Evolutionary conservation across 2,329 filamentous ascomycete species (phyloP).

Genomic region (Leptographium lundbergii): DNA sequence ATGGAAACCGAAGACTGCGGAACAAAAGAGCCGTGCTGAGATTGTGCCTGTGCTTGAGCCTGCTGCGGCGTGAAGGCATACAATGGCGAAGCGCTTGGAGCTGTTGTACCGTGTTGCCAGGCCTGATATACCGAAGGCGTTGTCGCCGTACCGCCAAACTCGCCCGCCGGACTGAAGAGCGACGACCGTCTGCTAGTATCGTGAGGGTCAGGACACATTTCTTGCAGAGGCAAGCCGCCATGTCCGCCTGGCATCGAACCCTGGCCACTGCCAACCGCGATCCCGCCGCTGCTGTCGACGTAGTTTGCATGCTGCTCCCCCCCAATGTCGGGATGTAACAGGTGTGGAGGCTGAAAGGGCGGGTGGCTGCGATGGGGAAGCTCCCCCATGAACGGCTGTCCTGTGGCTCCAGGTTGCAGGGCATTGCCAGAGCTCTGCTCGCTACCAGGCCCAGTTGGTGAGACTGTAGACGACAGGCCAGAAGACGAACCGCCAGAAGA

Average conservation of each 20-base stretch:
- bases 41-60: slow-evolving; percentile 5
- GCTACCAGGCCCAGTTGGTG: slow-evolving; percentile 15
- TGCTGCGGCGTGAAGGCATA: slow-evolving; percentile 33
- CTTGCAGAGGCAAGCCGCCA: slow-evolving; percentile 26
- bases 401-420: slow-evolving; percentile 1
- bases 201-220: slow-evolving; percentile 32
- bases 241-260: slow-evolving; percentile 18
- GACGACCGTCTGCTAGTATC: slow-evolving; percentile 33
- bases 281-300: slow-evolving; percentile 21
- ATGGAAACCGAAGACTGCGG: slow-evolving; percentile 16
- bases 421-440: slow-evolving; percentile 21
- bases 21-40: slow-evolving; percentile 14
- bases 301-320: slow-evolving; percentile 26
- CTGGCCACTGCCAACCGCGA: slow-evolving; percentile 22
- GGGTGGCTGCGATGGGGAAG: slow-evolving; percentile 27
- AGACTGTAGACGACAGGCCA: slow-evolving; percentile 1
- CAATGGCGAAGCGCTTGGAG: slow-evolving; percentile 27
- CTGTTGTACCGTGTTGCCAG: slow-evolving; percentile 32
- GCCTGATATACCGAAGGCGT: slow-evolving; percentile 26
- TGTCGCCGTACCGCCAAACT: slow-evolving; percentile 29
- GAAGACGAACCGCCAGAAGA: slow-evolving; percentile 4
- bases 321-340: slow-evolving; percentile 29
- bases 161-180: slow-evolving; percentile 27
- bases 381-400: slow-evolving; percentile 26
- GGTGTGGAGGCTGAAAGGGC: slow-evolving; percentile 25